phyloP scores from a whole-genome alignment of 495 filamentous ascomycete genomes.

The Lichina pygmaea region DNA sequence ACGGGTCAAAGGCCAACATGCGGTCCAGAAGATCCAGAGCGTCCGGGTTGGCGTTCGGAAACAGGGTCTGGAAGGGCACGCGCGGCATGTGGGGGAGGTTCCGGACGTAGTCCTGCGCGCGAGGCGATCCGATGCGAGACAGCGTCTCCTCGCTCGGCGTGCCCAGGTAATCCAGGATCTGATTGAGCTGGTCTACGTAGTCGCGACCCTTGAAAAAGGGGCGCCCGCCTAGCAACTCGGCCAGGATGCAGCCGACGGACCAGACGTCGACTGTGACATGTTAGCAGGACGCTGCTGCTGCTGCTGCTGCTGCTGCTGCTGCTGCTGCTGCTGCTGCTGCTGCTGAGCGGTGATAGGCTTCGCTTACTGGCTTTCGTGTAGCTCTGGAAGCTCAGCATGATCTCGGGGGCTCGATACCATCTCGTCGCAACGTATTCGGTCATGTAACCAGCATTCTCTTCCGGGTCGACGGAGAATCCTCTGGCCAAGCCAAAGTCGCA shows the following conservation, averaged over 20 bases:
- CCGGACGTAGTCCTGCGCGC: conserved; percentile 94
- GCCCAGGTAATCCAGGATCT: conserved; percentile 92
- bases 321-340: not conserved
- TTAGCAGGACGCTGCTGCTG: conserved; percentile 3
- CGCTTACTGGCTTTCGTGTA: conserved; percentile 96
- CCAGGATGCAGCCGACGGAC: conserved; percentile 96
- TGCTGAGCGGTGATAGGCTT: not conserved
- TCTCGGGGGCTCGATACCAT: conserved; percentile 97
- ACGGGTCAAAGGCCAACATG: conserved; percentile 94
- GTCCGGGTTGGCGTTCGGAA: conserved; percentile 87
- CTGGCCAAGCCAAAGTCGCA: conserved; percentile 93
- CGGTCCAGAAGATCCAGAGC: conserved; percentile 81
- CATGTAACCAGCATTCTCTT: conserved; percentile 98
- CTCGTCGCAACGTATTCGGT: conserved; percentile 96
- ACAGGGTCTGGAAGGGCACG: conserved; percentile 61
- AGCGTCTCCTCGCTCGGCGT: conserved; percentile 91
- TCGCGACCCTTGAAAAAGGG: conserved; percentile 98
- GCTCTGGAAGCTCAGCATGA: conserved; percentile 99
- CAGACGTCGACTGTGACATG: conserved; percentile 61
- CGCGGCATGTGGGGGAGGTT: conserved; percentile 94
- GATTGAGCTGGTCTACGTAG: conserved; percentile 97
- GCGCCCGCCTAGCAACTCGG: conserved; percentile 81
- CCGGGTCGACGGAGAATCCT: conserved; percentile 86
- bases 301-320: too few relatives aligned
- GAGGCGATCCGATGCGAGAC: conserved; percentile 75